Evolutionary conservation across 129 eudicot genomes (phyloP).

Genomic region (Helianthus tuberosus): DNA sequence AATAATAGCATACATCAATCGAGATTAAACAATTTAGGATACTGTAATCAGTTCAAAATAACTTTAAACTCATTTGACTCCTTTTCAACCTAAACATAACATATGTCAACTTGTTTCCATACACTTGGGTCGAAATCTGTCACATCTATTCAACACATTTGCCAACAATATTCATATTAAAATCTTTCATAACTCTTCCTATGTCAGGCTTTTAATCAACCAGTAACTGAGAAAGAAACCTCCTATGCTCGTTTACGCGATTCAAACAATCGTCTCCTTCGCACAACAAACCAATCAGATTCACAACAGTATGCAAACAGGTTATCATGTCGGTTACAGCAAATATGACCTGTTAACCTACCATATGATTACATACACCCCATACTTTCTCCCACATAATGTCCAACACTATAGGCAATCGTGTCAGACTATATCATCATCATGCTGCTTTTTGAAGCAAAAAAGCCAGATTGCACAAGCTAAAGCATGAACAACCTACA

Average conservation of each 20-base stretch:
- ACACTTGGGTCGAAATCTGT: not conserved
- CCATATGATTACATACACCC: constrained; percentile 13
- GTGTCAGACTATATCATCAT: constrained; percentile 5
- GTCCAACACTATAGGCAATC: constrained; percentile 13
- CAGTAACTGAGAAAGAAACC: not conserved
- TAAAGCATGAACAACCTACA: constrained; percentile 15
- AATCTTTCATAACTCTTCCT: not conserved
- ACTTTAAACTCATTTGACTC: too few species aligned
- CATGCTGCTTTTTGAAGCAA: constrained; percentile 2
- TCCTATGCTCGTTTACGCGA: constrained; percentile 11
- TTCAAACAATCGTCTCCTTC: constrained; percentile 1
- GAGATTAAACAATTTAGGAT: too few species aligned
- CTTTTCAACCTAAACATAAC: too few species aligned
- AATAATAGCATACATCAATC: too few species aligned
- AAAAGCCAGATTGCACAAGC: constrained; percentile 6
- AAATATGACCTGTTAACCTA: constrained; percentile 16
- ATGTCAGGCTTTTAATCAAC: not conserved
- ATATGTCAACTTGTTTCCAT: too few species aligned
- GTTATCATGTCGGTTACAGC: constrained; percentile 31
- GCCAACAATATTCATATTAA: not conserved
- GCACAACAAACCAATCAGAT: constrained; percentile 19
- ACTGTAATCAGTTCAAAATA: too few species aligned
- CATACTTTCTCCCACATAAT: constrained; percentile 19
- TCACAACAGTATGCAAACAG: constrained; percentile 1
- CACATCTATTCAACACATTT: not conserved